Base-by-base conservation (phyloP, 2,329 filamentous ascomycete species). In the Emmonsiellopsis sp. region DNA sequence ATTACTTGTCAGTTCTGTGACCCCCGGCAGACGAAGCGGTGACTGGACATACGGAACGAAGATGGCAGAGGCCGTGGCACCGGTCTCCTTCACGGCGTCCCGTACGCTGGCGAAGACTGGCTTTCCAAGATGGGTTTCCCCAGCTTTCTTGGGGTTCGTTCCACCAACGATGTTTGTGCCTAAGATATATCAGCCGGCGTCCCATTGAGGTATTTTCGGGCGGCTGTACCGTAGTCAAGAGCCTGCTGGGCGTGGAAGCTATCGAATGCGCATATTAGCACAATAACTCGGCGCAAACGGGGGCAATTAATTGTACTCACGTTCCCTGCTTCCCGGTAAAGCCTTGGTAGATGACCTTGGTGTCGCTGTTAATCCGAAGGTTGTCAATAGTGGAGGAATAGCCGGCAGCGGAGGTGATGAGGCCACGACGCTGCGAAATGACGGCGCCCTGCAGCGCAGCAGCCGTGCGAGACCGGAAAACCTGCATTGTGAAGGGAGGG, bases 101-200 rank as follows among this genome's bases (percentile, higher is more conserved):
- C 77, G 75, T 63, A 98, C 93, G 65, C 82, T 92, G 66, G 83
- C 87, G 75, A 97, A 98, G 67, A 98, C 93, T 56, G 93, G 93
- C 63, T 87, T 86, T 70, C 84, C 89, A 58, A 98, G 84, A 75
- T 98, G 93, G 70, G 83, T 85, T 66, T 82, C 76, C 68, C 93
- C 93, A 61, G 93, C 93, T 80, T 98, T 98, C 82, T 95, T 97
- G 70, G 93, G 93, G 79, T 97, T 97, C 68, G 92, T 97, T 70
- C 93, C 93, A 73, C 93, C 93, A 62, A 98, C 90, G 62, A 98
- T 89, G 72, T 95, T 92, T 65, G 93, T 98, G 72, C 92, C 89
- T 94, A 65, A 58, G 51, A 37, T 51, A 52, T 57, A 61, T 72
- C 52, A 69, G 61, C 56, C 37, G 48, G 43, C 48, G 43, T 21